Conservation (phyloP, 2,329 filamentous ascomycete species). For the Ascochyta pisi region DNA sequence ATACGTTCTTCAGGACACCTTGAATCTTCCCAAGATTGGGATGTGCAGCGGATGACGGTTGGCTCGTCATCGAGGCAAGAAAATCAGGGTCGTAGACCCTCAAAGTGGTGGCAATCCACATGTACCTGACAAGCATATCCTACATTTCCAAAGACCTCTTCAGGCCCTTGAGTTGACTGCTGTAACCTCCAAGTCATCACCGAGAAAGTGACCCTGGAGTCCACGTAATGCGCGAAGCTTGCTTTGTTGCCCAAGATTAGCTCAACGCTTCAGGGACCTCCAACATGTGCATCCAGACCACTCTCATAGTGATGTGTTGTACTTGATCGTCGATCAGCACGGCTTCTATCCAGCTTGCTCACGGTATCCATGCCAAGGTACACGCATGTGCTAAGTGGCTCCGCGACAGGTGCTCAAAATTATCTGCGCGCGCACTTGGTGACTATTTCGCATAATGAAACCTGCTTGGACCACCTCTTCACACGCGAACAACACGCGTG, state of each 20-base stretch:
- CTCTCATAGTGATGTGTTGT: constrained; percentile 9
- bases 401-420: constrained; percentile 9
- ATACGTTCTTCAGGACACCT: constrained; percentile 1
- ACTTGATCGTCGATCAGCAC: constrained; percentile 9
- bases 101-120: not conserved
- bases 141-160: not conserved
- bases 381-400: not conserved
- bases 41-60: constrained; percentile 8
- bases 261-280: not conserved
- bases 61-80: not conserved
- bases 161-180: not conserved
- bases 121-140: constrained; percentile 10
- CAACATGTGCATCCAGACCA: constrained; percentile 5
- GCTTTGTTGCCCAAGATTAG: not conserved
- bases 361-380: constrained; percentile 13
- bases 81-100: constrained; percentile 18
- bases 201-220: constrained; percentile 1
- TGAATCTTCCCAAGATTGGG: constrained; percentile 11
- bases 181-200: not conserved
- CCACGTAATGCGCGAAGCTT: constrained; percentile 3
- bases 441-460: constrained; percentile 16
- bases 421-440: constrained; percentile 12
- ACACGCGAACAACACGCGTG: constrained; percentile 8
- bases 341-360: not conserved
- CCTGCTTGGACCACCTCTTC: not conserved